These are phyloP conservation scores for Acidiella bohemica DNA, from an alignment of 495 filamentous ascomycete genomes.

Conservation along the genomic window DNA sequence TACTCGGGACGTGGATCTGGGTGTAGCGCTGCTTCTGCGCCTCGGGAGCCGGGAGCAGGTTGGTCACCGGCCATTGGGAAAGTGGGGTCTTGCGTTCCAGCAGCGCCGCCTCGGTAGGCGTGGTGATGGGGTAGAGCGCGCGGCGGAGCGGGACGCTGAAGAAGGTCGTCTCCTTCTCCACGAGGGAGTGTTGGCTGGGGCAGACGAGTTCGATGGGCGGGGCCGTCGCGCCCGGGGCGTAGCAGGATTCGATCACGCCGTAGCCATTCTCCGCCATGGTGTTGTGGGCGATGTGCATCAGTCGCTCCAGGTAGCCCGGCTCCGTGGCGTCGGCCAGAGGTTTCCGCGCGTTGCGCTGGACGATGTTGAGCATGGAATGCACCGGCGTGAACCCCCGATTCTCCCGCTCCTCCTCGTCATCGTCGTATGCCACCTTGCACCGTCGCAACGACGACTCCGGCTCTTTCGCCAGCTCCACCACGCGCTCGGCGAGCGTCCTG, in stretches of 20 bases:
- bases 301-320: constrained; percentile 56
- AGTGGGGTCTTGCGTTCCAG: constrained; percentile 55
- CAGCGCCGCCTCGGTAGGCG: constrained; percentile 56
- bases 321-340: constrained; percentile 56
- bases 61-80: constrained; percentile 44
- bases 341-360: constrained; percentile 50
- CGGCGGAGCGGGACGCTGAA: constrained; percentile 69
- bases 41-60: constrained; percentile 60
- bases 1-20: constrained; percentile 87
- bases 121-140: constrained; percentile 54
- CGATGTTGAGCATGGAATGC: constrained; percentile 69
- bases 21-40: constrained; percentile 72
- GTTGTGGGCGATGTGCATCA: constrained; percentile 66
- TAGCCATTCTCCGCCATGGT: constrained; percentile 58
- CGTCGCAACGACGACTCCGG: constrained; percentile 33
- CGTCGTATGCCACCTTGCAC: constrained; percentile 48
- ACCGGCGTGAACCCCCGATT: constrained; percentile 43
- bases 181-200: constrained; percentile 49
- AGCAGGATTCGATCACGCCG: constrained; percentile 63
- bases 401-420: constrained; percentile 49
- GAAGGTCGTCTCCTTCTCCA: constrained; percentile 58
- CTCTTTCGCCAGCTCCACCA: constrained; percentile 36
- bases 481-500: constrained; percentile 51
- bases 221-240: constrained; percentile 60
- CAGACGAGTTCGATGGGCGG: constrained; percentile 73